phyloP scores from a whole-genome alignment of 2,329 filamentous ascomycete genomes.

The Mariannaea sp. region DNA sequence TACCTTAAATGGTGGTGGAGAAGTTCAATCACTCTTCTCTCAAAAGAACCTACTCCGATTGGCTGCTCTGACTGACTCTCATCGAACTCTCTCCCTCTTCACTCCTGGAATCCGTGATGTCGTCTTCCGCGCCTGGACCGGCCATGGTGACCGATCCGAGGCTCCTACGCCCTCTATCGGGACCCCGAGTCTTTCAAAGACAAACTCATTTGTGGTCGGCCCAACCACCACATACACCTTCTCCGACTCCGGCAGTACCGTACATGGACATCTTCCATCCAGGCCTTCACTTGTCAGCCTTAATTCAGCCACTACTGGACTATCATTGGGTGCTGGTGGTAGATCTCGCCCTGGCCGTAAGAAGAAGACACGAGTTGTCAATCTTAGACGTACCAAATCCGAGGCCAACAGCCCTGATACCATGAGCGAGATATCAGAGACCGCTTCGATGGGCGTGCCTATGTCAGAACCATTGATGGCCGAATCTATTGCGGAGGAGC shows the following conservation, averaged over 20 bases:
- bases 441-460: conserved; percentile 60
- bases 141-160: conserved; percentile 73
- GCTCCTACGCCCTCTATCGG: conserved; percentile 52
- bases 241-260: conserved; percentile 69
- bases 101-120: conserved; percentile 89
- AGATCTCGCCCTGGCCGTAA: conserved; percentile 70
- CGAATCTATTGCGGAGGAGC: conserved; percentile 63
- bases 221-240: conserved; percentile 72
- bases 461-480: conserved; percentile 65
- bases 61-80: conserved; percentile 81
- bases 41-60: conserved; percentile 90
- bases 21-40: conserved; percentile 89
- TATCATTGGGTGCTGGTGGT: conserved; percentile 66
- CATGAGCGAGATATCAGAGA: conserved; percentile 55
- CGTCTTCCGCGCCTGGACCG: conserved; percentile 91
- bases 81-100: conserved; percentile 87
- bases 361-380: conserved; percentile 84
- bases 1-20: conserved; percentile 77
- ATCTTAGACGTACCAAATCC: conserved; percentile 69
- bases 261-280: conserved; percentile 66
- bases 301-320: conserved; percentile 63
- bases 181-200: conserved; percentile 62
- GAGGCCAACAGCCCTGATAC: conserved; percentile 59
- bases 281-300: conserved; percentile 69
- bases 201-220: conserved; percentile 65